Evolutionary conservation across 345 rosid genomes (phyloP).

Genomic region (Camelina laxa): DNA sequence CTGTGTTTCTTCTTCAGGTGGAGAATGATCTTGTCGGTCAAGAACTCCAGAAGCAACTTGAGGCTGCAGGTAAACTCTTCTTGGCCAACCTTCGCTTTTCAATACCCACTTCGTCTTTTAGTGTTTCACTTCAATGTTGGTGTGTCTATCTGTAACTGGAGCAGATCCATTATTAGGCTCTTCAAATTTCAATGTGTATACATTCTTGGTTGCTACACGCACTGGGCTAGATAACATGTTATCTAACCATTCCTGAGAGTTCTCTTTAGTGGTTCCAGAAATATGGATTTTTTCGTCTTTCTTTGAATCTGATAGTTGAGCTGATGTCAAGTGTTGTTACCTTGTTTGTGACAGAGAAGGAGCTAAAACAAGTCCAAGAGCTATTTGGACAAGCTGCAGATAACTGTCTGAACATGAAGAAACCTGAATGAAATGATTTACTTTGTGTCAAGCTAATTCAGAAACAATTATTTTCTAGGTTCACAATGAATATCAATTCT

Average conservation of each 20-base stretch:
- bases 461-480: constrained; percentile 7
- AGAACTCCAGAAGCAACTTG: constrained; percentile 90
- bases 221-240: background rate
- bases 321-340: background rate
- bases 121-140: background rate
- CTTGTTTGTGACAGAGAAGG: constrained; percentile 67
- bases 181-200: background rate
- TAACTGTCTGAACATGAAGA: constrained; percentile 85
- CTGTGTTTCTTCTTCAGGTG: constrained; percentile 48
- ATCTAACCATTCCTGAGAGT: background rate
- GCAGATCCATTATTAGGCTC: background rate
- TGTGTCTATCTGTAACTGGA: background rate
- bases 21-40: constrained; percentile 85
- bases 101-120: background rate
- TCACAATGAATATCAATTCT: background rate
- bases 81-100: background rate
- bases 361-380: constrained; percentile 82
- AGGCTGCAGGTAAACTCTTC: constrained; percentile 74
- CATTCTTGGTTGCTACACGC: background rate
- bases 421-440: constrained; percentile 54
- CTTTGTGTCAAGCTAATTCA: constrained; percentile 15
- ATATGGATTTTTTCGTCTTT: background rate
- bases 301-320: background rate
- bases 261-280: constrained; percentile 1
- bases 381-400: constrained; percentile 82